A percentile compares a stretch with the other conserved stretches of the same genome.
These are phyloP conservation scores for Botrytis elliptica DNA, from an alignment of 2,329 filamentous ascomycete species.

Conservation along the genomic window DNA sequence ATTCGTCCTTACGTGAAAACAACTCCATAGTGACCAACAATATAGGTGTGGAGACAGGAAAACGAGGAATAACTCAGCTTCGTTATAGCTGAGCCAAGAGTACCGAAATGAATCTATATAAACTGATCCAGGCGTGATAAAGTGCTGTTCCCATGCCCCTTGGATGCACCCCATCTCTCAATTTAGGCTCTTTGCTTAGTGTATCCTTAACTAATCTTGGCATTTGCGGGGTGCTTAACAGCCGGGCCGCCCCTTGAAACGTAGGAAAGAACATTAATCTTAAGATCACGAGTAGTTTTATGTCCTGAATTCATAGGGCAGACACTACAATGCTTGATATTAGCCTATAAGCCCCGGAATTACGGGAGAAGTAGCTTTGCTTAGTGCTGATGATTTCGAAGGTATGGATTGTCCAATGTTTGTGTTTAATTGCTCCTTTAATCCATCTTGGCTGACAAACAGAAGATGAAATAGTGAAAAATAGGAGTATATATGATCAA, in stretches of 20 bases:
- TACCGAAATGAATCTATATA: background rate
- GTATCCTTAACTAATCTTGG: background rate
- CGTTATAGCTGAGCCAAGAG: background rate
- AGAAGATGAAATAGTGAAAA: background rate
- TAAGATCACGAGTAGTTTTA: background rate
- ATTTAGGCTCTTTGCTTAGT: slow-evolving; percentile 9
- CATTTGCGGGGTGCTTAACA: slow-evolving; percentile 10
- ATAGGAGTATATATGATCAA: background rate
- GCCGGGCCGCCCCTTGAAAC: background rate
- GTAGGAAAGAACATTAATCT: background rate
- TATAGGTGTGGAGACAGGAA: background rate
- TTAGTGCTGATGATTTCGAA: background rate
- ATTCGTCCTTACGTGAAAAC: background rate
- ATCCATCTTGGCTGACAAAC: background rate
- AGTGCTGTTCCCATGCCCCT: background rate
- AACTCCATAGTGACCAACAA: background rate
- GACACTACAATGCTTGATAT: background rate
- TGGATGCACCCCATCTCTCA: background rate
- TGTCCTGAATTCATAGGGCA: background rate
- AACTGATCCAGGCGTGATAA: background rate
- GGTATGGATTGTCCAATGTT: background rate
- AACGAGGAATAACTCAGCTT: background rate
- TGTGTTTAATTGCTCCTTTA: slow-evolving; percentile 1
- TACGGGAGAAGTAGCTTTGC: background rate
- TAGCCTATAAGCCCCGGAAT: background rate